phyloP scores from a whole-genome alignment of 2,329 filamentous ascomycete species.

The Aspergillaceae sp. region DNA sequence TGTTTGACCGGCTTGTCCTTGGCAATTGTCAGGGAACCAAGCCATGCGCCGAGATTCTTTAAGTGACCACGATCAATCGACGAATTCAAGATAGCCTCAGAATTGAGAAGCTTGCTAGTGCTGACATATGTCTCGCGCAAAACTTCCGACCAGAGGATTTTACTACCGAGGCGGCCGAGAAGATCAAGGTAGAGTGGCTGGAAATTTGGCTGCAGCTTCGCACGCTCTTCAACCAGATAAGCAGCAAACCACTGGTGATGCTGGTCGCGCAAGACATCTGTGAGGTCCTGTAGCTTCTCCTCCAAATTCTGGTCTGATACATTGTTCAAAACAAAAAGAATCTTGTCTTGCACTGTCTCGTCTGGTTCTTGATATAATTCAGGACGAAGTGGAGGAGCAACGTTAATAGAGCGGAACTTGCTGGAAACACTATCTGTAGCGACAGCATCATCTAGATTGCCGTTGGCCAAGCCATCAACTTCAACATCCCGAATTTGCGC shows the following conservation, averaged over 20 bases:
- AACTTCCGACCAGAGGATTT: constrained; percentile 75
- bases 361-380: constrained; percentile 71
- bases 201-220: constrained; percentile 95
- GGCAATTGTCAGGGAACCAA: constrained; percentile 85
- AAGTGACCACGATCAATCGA: constrained; percentile 77
- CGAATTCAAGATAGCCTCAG: constrained; percentile 75
- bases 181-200: constrained; percentile 88
- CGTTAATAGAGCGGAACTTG: constrained; percentile 69
- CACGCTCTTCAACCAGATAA: constrained; percentile 90
- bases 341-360: constrained; percentile 79
- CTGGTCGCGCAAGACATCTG: constrained; percentile 65
- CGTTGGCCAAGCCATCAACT: constrained; percentile 54
- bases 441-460: constrained; percentile 56
- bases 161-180: constrained; percentile 72
- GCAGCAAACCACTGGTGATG: constrained; percentile 95
- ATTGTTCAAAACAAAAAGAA: constrained; percentile 94
- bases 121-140: constrained; percentile 86
- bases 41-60: constrained; percentile 89
- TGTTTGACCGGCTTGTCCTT: constrained; percentile 93
- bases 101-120: constrained; percentile 78
- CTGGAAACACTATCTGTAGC: constrained; percentile 53
- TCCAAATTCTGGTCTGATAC: constrained; percentile 83
- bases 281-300: constrained; percentile 73
- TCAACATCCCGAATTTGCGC: constrained; percentile 45
- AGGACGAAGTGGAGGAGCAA: constrained; percentile 58